Conservation (phyloP, 176 grass and related monocot species). For the Avena insularis region DNA sequence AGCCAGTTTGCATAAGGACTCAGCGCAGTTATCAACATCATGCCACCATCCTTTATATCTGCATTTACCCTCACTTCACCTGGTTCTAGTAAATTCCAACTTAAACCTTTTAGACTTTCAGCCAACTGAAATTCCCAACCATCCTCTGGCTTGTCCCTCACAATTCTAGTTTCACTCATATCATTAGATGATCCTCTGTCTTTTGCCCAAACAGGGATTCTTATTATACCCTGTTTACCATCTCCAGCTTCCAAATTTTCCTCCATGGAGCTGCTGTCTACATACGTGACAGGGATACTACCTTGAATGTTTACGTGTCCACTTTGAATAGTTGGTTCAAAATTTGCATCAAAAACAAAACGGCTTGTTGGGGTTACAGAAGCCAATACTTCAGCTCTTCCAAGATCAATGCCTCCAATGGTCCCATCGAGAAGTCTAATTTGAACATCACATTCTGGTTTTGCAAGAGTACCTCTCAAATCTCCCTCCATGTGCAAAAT, state of each 20-base stretch:
- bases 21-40: conserved; percentile 94
- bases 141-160: conserved; percentile 84
- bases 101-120: conserved; percentile 95
- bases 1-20: conserved; percentile 92
- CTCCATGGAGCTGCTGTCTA: conserved; percentile 71
- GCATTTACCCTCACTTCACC: conserved; percentile 94
- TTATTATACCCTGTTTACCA: conserved; percentile 70
- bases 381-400: conserved; percentile 90
- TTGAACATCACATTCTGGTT: conserved; percentile 98
- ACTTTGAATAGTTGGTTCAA: conserved; percentile 88
- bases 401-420: conserved; percentile 92
- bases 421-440: conserved; percentile 93
- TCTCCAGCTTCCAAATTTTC: conserved; percentile 62
- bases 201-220: conserved; percentile 91
- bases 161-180: conserved; percentile 74
- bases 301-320: conserved; percentile 97
- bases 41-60: conserved; percentile 98
- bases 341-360: conserved; percentile 93
- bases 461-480: conserved; percentile 86
- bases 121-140: conserved; percentile 96
- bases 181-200: conserved; percentile 67
- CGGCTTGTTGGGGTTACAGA: conserved; percentile 86
- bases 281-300: conserved; percentile 88
- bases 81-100: conserved; percentile 88
- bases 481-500: conserved; percentile 99